Conservation (phyloP, 495 filamentous ascomycete genomes). For the Xylaria telfairii region DNA sequence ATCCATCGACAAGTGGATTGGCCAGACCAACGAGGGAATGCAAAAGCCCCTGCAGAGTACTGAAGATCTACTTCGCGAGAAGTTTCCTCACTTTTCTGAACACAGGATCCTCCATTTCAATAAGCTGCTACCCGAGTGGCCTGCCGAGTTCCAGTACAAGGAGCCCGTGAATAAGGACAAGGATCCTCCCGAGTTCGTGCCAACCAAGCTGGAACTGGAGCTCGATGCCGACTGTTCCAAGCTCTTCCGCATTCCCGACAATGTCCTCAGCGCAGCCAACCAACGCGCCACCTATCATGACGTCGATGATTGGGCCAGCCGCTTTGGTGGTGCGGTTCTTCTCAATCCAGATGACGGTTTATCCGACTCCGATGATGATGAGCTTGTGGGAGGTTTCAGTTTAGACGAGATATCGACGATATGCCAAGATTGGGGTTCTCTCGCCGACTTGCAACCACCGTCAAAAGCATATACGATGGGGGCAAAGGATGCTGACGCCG, state of each 20-base stretch:
- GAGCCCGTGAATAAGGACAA: constrained; percentile 77
- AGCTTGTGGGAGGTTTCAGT: constrained; percentile 67
- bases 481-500: constrained; percentile 28
- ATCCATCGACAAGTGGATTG: constrained; percentile 40
- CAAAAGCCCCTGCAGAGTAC: constrained; percentile 60
- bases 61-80: constrained; percentile 69
- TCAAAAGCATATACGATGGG: constrained; percentile 33
- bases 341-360: constrained; percentile 45
- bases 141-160: constrained; percentile 72
- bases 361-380: constrained; percentile 65
- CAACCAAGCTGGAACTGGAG: constrained; percentile 87
- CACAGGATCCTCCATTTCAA: constrained; percentile 71
- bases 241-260: constrained; percentile 70
- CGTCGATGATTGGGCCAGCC: constrained; percentile 47
- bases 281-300: constrained; percentile 65
- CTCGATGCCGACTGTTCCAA: constrained; percentile 81
- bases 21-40: constrained; percentile 52
- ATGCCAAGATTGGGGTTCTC: constrained; percentile 79
- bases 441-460: constrained; percentile 37
- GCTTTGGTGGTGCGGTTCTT: constrained; percentile 55
- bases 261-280: constrained; percentile 34
- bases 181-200: constrained; percentile 63
- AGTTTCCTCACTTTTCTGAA: constrained; percentile 74
- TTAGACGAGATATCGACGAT: constrained; percentile 77
- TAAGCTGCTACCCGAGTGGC: constrained; percentile 75